A percentile compares a stretch with the other conserved stretches of the same genome.
These are phyloP conservation scores for Coemansia sp. DNA, from an alignment of 192 early-diverging fungal genomes.

Conservation along the genomic window DNA sequence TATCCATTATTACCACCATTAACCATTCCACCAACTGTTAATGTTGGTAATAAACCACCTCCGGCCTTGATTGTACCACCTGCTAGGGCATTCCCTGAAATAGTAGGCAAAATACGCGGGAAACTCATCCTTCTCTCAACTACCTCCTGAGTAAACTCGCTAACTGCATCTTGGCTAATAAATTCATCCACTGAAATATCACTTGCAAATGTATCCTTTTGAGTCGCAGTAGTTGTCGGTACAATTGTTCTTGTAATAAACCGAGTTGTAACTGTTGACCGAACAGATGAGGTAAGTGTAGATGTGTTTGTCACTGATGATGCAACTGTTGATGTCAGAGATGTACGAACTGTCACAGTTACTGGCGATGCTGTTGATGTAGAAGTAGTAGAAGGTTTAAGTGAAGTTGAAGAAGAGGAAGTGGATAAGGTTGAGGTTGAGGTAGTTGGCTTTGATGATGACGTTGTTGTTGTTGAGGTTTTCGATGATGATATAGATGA, in stretches of 20 bases:
- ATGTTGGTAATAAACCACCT: slow-evolving; percentile 4
- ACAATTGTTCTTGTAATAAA: slow-evolving; percentile 2
- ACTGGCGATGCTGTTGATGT: not conserved
- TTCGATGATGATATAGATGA: too few relatives aligned
- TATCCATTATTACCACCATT: slow-evolving; percentile 5
- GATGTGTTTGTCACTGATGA: not conserved
- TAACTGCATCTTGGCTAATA: not conserved
- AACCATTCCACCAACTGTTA: not conserved
- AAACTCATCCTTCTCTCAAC: too few relatives aligned
- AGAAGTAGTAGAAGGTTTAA: not conserved
- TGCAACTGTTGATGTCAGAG: not conserved
- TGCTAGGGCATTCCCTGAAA: slow-evolving; percentile 4
- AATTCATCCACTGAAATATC: too few relatives aligned
- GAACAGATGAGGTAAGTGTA: not conserved
- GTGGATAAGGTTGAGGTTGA: not conserved
- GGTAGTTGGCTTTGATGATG: not conserved
- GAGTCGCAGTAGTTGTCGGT: not conserved
- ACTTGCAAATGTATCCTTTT: too few relatives aligned
- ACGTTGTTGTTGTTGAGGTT: too few relatives aligned
- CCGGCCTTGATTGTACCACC: not conserved
- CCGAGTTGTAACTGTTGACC: slow-evolving; percentile 1
- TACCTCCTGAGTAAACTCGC: too few relatives aligned
- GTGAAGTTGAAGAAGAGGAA: not conserved
- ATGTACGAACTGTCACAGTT: not conserved
- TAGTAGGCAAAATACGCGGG: slow-evolving; percentile 1